phyloP scores from a whole-genome alignment of 768 basidiomycete genomes.

The Auriscalpium vulgare region DNA sequence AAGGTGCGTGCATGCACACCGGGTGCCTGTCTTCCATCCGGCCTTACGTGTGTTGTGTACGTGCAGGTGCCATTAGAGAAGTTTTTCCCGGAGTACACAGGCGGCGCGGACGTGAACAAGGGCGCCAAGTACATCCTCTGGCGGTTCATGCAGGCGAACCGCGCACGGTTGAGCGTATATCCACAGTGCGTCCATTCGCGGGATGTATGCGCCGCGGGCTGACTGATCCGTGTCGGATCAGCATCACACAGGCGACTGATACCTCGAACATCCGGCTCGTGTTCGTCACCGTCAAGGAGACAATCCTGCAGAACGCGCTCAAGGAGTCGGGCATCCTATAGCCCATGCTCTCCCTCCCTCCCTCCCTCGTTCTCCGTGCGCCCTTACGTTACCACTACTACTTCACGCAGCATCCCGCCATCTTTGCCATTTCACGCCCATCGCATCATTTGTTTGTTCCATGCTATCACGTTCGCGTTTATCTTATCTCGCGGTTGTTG shows the following conservation, averaged over 20 bases:
- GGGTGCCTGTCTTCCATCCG: not conserved
- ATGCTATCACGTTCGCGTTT: too few species aligned
- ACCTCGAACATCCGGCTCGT: constrained; percentile 77
- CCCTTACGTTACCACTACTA: too few species aligned
- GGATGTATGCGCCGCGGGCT: not conserved
- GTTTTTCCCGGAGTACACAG: constrained; percentile 85
- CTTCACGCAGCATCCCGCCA: too few species aligned
- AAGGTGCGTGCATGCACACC: constrained; percentile 25
- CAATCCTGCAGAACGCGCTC: constrained; percentile 84
- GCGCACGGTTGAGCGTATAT: constrained; percentile 78
- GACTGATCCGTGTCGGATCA: constrained; percentile 18
- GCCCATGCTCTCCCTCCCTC: not conserved
- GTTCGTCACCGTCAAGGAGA: constrained; percentile 87
- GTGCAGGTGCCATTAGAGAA: constrained; percentile 60
- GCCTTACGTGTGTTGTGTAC: not conserved
- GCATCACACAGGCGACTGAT: constrained; percentile 84
- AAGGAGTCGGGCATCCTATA: constrained; percentile 80
- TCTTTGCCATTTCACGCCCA: too few species aligned
- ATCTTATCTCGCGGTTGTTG: too few species aligned
- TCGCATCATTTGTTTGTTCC: too few species aligned
- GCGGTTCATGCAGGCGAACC: constrained; percentile 90
- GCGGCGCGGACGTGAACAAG: constrained; percentile 86
- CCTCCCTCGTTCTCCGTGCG: too few species aligned
- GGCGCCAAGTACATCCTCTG: constrained; percentile 92
- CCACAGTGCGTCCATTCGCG: constrained; percentile 57